Percentiles rank a stretch among this genome's conserved stretches.
Conservation (phyloP, 306 rosid species). For the Hippophae gyantsensis region DNA sequence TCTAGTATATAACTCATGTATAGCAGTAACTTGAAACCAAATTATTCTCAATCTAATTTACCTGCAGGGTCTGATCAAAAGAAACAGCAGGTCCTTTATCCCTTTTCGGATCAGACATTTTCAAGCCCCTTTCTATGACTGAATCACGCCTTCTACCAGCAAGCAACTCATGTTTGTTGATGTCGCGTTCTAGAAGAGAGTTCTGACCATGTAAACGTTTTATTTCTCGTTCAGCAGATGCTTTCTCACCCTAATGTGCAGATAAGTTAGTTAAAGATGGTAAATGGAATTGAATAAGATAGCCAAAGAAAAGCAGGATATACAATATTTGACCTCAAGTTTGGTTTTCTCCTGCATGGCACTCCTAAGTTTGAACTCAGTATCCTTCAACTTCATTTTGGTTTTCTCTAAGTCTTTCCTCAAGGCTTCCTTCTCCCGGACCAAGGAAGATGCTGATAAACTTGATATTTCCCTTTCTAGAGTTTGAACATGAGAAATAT, state of each 20-base stretch:
- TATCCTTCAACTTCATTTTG: constrained; percentile 61
- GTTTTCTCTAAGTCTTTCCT: constrained; percentile 79
- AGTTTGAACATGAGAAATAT: constrained; percentile 45
- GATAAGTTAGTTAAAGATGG: constrained; percentile 18
- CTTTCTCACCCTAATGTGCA: constrained; percentile 61
- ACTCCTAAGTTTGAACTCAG: constrained; percentile 74
- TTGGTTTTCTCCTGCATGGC: constrained; percentile 79
- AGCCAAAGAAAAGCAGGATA: constrained; percentile 19
- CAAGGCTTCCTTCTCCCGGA: constrained; percentile 61
- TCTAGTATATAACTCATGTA: no score
- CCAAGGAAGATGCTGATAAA: constrained; percentile 54
- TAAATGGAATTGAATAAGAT: constrained; percentile 12
- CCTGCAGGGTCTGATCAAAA: constrained; percentile 58
- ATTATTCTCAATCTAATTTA: constrained; percentile 19
- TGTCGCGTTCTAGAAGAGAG: constrained; percentile 79
- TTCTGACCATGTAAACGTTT: constrained; percentile 66
- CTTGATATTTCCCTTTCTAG: constrained; percentile 60
- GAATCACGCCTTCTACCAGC: constrained; percentile 76
- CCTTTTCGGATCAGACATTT: constrained; percentile 48
- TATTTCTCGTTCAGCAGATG: constrained; percentile 64
- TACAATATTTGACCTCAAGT: constrained; percentile 55
- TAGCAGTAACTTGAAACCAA: constrained; percentile 7
- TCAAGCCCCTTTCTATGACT: constrained; percentile 47
- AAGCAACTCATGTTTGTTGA: constrained; percentile 56
- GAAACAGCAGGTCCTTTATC: constrained; percentile 38